Base-by-base conservation (phyloP, 768 basidiomycete genomes). In the Clavaria fumosa region DNA sequence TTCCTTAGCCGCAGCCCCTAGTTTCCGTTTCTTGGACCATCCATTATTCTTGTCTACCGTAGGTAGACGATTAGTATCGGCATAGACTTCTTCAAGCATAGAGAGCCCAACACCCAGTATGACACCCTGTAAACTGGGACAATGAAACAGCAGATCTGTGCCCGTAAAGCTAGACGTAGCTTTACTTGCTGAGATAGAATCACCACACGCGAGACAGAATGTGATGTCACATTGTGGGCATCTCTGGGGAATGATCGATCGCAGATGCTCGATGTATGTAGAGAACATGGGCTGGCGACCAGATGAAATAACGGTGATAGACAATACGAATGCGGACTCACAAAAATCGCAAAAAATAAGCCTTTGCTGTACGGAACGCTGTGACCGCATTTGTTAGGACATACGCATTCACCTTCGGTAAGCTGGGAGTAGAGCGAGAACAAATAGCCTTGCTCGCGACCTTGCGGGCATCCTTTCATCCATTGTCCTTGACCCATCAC, bases 381-480 rank as follows among this genome's bases (percentile, higher is more conserved):
- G 35, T 67, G 61, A 19, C 80, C 81, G 55, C 89, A 93, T 24
- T 69, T 69, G 43, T 77, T 67, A 20, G 89, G 79, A 56, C 89
- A 95, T 4, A 57, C 53, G 48, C 78, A 77, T 39, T 60, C 52
- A 1, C 72, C 74, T 36, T 69, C 67, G 46, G 66, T 69, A 36
- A 91, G 64, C 45, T 80, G 69, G 33, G 75, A 70, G 54, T 89
- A 91, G 21, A 89, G 68, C 45, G 75, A 70, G 58, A 95, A 95
- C 36, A 95, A 62, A 58, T 81, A 82, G 41, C 73, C 74, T 51
- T 95, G 89, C 54, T 95, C 89, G 49, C 78, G 76, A 36, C 83
- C 85, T 54, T 93, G 89, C 0, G 90, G 89, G 56, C 90, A 95
- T 14, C 90, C 90, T 53, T 83, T 85, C 90, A 95, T 95, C 88